These are phyloP conservation scores for Discostella pseudostelligera DNA, from an alignment of 108 stramenopile genomes.

Conservation along the genomic window DNA sequence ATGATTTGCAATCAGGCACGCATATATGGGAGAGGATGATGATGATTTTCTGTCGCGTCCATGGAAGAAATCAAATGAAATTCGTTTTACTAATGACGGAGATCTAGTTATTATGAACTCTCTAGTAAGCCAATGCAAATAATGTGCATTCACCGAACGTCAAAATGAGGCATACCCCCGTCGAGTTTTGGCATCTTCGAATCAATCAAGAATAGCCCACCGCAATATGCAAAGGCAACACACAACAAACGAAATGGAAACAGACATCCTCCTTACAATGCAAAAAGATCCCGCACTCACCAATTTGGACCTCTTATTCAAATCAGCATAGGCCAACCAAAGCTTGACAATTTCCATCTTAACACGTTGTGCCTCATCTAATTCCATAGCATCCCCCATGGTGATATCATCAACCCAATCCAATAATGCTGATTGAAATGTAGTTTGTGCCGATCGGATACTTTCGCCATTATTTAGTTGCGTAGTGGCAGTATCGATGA, in stretches of 20 bases:
- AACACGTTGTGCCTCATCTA: constrained; percentile 5
- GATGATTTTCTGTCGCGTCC: not conserved
- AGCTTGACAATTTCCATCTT: constrained; percentile 56
- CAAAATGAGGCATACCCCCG: too few relatives aligned
- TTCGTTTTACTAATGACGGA: too few relatives aligned
- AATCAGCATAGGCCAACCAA: constrained; percentile 79
- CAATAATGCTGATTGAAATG: constrained; percentile 76
- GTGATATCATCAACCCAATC: constrained; percentile 89
- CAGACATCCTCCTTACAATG: not conserved
- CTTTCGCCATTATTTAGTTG: constrained; percentile 46
- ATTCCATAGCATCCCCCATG: constrained; percentile 48
- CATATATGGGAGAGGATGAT: not conserved
- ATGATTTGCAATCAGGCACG: too few relatives aligned
- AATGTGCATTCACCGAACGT: too few relatives aligned
- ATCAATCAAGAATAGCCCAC: too few relatives aligned
- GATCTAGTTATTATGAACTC: too few relatives aligned
- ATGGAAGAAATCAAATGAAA: too few relatives aligned
- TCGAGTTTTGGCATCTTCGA: too few relatives aligned
- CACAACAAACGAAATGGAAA: not conserved
- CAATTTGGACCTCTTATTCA: constrained; percentile 59
- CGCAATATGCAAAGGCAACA: too few relatives aligned
- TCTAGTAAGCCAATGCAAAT: too few relatives aligned
- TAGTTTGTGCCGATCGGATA: constrained; percentile 63
- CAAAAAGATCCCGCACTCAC: constrained; percentile 27
- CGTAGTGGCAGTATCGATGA: constrained; percentile 65